These are phyloP conservation scores for Myrmaecium sp. DNA, from an alignment of 2,329 filamentous ascomycete species.

Conservation along the genomic window DNA sequence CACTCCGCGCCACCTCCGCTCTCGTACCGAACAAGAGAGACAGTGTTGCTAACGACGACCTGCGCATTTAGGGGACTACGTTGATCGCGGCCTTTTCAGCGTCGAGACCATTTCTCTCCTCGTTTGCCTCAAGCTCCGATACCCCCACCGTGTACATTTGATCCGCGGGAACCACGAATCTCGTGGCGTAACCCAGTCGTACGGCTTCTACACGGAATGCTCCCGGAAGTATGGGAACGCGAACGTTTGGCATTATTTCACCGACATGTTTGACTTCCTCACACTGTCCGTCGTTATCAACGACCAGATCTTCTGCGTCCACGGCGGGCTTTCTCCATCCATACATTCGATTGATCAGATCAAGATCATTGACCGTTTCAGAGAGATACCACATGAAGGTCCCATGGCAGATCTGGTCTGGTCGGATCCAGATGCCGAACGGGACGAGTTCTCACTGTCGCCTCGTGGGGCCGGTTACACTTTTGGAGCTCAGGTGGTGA, in stretches of 20 bases:
- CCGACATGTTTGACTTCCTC: slow-evolving; percentile 98
- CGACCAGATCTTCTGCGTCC: slow-evolving; percentile 97
- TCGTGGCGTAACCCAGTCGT: slow-evolving; percentile 92
- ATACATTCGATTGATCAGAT: slow-evolving; percentile 99
- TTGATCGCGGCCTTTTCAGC: slow-evolving; percentile 95
- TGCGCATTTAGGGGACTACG: slow-evolving; percentile 63
- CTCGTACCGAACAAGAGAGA: background rate
- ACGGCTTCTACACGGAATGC: slow-evolving; percentile 98
- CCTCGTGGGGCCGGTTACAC: slow-evolving; percentile 92
- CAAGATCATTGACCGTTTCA: slow-evolving; percentile 97
- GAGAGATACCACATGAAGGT: slow-evolving; percentile 95
- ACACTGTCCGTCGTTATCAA: slow-evolving; percentile 96
- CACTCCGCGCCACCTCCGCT: background rate
- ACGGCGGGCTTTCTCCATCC: slow-evolving; percentile 54
- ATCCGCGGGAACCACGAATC: slow-evolving; percentile 98
- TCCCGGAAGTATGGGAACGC: slow-evolving; percentile 96
- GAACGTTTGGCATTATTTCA: slow-evolving; percentile 99
- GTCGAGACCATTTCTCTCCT: slow-evolving; percentile 97
- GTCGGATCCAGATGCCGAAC: slow-evolving; percentile 94
- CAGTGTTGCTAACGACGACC: slow-evolving; percentile 5
- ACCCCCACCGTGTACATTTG: slow-evolving; percentile 85
- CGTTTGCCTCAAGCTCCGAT: slow-evolving; percentile 91
- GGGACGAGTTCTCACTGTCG: slow-evolving; percentile 90
- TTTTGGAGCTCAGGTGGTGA: slow-evolving; percentile 92
- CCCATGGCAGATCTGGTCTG: slow-evolving; percentile 99